Percentiles rank a stretch among this genome's conserved stretches.
Evolutionary conservation across 2,329 filamentous ascomycete genomes (phyloP).

Genomic region (Beauveria brongniartii): DNA sequence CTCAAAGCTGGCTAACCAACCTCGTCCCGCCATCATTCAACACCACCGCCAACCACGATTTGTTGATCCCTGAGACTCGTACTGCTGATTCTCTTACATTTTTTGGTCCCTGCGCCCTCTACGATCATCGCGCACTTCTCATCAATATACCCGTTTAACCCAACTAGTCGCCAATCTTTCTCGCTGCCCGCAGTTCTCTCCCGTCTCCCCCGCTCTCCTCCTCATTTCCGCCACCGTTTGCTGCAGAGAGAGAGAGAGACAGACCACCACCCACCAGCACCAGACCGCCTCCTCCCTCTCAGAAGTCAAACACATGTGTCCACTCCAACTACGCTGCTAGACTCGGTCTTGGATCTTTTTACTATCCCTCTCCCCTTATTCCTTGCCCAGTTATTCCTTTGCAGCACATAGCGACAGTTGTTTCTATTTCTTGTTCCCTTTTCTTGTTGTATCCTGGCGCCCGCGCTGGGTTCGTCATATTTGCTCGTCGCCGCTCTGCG

Average conservation of each 20-base stretch:
- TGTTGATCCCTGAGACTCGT: background rate
- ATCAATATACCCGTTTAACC: background rate
- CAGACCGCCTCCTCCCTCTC: background rate
- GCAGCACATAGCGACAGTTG: background rate
- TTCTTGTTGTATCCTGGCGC: background rate
- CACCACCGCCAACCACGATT: background rate
- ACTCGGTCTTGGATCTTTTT: conserved; percentile 1
- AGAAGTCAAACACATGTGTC: conserved; percentile 1
- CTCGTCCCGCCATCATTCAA: conserved; percentile 4
- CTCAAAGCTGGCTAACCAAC: background rate
- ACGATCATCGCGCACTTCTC: background rate
- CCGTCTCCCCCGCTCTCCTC: background rate
- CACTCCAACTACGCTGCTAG: conserved; percentile 5
- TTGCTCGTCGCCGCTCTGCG: background rate
- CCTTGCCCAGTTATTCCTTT: background rate
- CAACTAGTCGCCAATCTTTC: background rate
- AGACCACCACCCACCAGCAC: background rate
- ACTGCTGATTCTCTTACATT: background rate
- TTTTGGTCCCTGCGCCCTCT: background rate
- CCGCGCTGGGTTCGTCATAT: background rate
- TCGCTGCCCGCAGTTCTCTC: background rate
- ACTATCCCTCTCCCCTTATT: background rate
- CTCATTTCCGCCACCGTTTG: conserved; percentile 6
- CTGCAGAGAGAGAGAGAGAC: background rate
- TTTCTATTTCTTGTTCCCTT: background rate